These are phyloP conservation scores for Fusarium sp. DNA, from an alignment of 2,329 filamentous ascomycete species.

Conservation along the genomic window DNA sequence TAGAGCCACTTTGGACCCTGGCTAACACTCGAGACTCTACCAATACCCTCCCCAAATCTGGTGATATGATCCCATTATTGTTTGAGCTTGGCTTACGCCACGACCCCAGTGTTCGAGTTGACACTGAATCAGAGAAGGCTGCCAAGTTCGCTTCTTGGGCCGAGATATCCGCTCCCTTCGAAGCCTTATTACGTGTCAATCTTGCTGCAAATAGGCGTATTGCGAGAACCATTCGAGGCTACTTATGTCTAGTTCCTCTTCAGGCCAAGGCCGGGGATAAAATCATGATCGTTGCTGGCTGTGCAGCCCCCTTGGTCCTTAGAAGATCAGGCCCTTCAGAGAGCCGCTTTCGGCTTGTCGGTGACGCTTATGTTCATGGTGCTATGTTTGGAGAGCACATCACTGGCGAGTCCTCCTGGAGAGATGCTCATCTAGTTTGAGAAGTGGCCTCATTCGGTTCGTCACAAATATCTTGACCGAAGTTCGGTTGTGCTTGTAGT, in stretches of 20 bases:
- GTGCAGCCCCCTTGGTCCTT: slow-evolving; percentile 25
- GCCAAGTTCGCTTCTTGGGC: slow-evolving; percentile 7
- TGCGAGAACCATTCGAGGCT: slow-evolving; percentile 28
- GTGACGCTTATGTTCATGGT: slow-evolving; percentile 27
- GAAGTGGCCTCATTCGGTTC: background rate
- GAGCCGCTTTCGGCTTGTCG: slow-evolving; percentile 21
- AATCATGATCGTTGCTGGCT: background rate
- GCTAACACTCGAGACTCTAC: slow-evolving; percentile 33
- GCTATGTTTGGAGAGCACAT: slow-evolving; percentile 34
- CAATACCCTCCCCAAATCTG: slow-evolving; percentile 27
- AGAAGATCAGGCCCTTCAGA: slow-evolving; percentile 15
- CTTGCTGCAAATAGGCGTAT: slow-evolving; percentile 29
- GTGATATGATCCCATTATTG: slow-evolving; percentile 18
- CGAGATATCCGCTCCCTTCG: slow-evolving; percentile 26
- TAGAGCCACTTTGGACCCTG: slow-evolving; percentile 36
- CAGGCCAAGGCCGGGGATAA: slow-evolving; percentile 19
- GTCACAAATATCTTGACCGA: background rate
- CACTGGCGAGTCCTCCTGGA: slow-evolving; percentile 12
- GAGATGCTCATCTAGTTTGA: slow-evolving; percentile 19
- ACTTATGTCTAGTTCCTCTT: slow-evolving; percentile 31
- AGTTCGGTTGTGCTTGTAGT: background rate
- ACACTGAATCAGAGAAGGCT: slow-evolving; percentile 11
- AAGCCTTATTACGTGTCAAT: slow-evolving; percentile 20
- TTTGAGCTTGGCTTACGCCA: slow-evolving; percentile 20
- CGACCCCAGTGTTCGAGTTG: background rate